Conservation (phyloP, 2,329 filamentous ascomycete species). For the Pezicula radicicola region DNA sequence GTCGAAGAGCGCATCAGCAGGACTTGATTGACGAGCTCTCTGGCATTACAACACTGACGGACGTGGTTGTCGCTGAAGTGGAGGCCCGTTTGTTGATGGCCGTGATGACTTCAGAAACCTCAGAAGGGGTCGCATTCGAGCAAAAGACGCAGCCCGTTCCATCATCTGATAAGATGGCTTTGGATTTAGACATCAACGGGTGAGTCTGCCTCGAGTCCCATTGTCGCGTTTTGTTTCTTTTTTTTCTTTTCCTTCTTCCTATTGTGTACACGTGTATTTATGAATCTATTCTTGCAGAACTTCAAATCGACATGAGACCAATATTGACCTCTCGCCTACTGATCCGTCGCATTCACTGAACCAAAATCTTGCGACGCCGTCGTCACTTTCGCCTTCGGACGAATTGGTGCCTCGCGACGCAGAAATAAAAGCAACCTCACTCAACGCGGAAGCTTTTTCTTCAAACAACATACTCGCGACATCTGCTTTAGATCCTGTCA, state of each 20-base stretch:
- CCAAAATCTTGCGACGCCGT: background rate
- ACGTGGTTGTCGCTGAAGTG: constrained; percentile 10
- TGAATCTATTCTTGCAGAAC: constrained; percentile 27
- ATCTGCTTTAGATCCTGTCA: constrained; percentile 5
- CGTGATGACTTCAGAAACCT: constrained; percentile 48
- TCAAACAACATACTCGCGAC: constrained; percentile 23
- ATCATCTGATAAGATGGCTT: constrained; percentile 47
- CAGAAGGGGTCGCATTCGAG: constrained; percentile 35
- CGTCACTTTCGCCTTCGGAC: constrained; percentile 9
- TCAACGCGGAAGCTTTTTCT: constrained; percentile 21
- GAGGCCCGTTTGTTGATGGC: constrained; percentile 39
- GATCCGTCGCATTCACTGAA: constrained; percentile 9
- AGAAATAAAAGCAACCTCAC: constrained; percentile 17
- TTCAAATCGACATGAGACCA: constrained; percentile 25
- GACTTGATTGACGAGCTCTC: background rate
- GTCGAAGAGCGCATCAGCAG: constrained; percentile 5
- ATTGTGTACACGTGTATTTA: constrained; percentile 28
- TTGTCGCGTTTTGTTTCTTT: constrained; percentile 20
- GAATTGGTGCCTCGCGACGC: constrained; percentile 2
- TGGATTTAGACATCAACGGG: constrained; percentile 55
- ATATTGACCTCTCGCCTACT: constrained; percentile 17
- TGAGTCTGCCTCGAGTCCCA: constrained; percentile 42
- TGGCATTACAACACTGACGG: background rate
- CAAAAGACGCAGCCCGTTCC: constrained; percentile 46
- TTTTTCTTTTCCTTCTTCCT: constrained; percentile 23